phyloP scores from a whole-genome alignment of 2,329 filamentous ascomycete genomes.

The Coniochaeta prunicola region DNA sequence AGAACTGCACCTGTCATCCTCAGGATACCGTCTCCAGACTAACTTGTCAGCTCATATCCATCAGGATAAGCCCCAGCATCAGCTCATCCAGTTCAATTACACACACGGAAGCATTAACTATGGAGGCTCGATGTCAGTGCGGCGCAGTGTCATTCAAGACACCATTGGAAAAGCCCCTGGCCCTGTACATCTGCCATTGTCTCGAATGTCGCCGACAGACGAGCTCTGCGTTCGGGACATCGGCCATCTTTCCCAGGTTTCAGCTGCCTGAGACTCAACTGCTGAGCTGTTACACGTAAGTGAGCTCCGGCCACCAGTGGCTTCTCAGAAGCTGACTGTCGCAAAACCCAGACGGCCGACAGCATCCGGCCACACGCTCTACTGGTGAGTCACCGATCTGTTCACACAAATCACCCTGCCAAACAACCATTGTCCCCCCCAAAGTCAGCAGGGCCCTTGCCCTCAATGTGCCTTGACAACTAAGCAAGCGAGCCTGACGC shows the following conservation, averaged over 20 bases:
- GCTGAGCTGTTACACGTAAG: constrained; percentile 49
- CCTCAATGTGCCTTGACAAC: too few relatives aligned
- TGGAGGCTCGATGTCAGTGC: constrained; percentile 60
- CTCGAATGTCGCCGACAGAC: constrained; percentile 58
- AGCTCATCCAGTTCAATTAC: neutral
- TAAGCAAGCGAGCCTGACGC: neutral
- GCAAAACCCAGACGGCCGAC: constrained; percentile 43
- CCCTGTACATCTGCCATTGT: constrained; percentile 68
- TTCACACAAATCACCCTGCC: neutral
- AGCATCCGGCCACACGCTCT: constrained; percentile 45
- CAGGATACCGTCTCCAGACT: too few relatives aligned
- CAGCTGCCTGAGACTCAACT: constrained; percentile 40
- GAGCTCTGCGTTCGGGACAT: constrained; percentile 59
- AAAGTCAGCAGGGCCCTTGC: too few relatives aligned
- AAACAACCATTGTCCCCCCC: neutral
- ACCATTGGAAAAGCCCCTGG: constrained; percentile 49
- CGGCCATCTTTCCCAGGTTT: constrained; percentile 64
- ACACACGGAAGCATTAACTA: constrained; percentile 18
- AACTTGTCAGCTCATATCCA: too few relatives aligned
- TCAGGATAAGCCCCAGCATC: neutral
- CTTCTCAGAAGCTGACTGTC: neutral
- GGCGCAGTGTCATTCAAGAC: constrained; percentile 56
- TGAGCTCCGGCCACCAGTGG: constrained; percentile 7
- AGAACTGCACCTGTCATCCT: too few relatives aligned
- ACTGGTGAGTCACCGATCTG: constrained; percentile 38